Base-by-base conservation (phyloP, 176 grass and related monocot genomes). In the Microstegium vimineum region DNA sequence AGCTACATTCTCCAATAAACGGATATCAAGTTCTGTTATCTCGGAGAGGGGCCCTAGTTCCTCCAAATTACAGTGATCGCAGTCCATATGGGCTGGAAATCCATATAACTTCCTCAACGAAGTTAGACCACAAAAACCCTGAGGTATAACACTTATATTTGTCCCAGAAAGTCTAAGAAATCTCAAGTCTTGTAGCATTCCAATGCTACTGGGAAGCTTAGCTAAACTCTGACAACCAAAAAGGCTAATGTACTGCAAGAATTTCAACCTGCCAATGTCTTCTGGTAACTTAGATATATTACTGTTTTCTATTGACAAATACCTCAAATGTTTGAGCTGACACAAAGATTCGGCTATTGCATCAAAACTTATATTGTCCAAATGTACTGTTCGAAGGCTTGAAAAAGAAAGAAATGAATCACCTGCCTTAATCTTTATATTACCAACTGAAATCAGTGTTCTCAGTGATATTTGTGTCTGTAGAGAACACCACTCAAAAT, bases 1-100 rank as follows among this genome's bases (percentile, higher is more conserved):
- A 61, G 40, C 8, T 51, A 73, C 41, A 20, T 52, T 86, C 36
- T 86, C 76, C n/a, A n/a, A n/a, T n/a, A n/a, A n/a, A n/a, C n/a
- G n/a, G 5, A n/a, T 15, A 22, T 6, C 1, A 45, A 45, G n/a
- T 1, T 14, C 12, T 14, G 13, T 4, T 45, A 45, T 3, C 12
- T 45, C 2, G 42, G 12, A 45, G 13, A 75, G 73, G 10, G 66
- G 36, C 42, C 38, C 64, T 12, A 86, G 34, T 57, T 79, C 67
- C n/a, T 71, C 38, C 66, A 86, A 64, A 36, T 32, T 79, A 22
- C 51, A 59, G 7, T 33, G 17, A 14, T 75, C 60, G 84, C 47
- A 13, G 5, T 77, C 63, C 12, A 17, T 20, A 2, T 8, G 6
- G 1, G 35, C 62, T 17, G 35, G 45, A 84, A 89, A 89, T 0